Evolutionary conservation across 495 filamentous ascomycete species (phyloP).

Genomic region (Penicillium salamii): DNA sequence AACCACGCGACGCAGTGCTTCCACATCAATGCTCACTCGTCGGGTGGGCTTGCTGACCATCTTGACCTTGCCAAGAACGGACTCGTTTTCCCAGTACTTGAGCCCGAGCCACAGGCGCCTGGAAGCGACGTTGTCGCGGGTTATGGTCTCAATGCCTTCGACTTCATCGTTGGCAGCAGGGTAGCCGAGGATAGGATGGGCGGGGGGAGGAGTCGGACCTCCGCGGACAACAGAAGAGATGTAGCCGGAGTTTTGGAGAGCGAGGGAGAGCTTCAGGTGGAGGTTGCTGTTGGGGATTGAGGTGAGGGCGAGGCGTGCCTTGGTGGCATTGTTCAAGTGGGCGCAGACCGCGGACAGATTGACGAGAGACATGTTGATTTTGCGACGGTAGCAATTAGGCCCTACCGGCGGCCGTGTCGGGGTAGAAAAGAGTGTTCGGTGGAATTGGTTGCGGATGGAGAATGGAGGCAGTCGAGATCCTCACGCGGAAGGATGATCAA

Average conservation of each 20-base stretch:
- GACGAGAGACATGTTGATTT: slow-evolving; percentile 74
- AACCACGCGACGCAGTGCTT: slow-evolving; percentile 58
- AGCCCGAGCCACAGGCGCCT: slow-evolving; percentile 86
- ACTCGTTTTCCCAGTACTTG: slow-evolving; percentile 88
- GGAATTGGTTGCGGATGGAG: not conserved
- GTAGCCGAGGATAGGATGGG: slow-evolving; percentile 48
- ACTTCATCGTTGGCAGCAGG: slow-evolving; percentile 35
- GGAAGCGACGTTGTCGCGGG: slow-evolving; percentile 71
- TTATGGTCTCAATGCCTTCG: slow-evolving; percentile 55
- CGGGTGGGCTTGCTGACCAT: slow-evolving; percentile 77
- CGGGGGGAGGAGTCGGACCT: slow-evolving; percentile 62
- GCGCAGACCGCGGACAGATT: slow-evolving; percentile 79
- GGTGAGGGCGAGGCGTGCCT: slow-evolving; percentile 81
- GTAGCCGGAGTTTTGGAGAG: slow-evolving; percentile 80
- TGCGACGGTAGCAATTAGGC: slow-evolving; percentile 22
- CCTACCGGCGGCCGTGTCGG: slow-evolving; percentile 18
- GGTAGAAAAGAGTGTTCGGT: slow-evolving; percentile 4
- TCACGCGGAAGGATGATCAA: not conserved
- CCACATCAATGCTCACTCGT: slow-evolving; percentile 60
- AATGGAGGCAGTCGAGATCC: not conserved
- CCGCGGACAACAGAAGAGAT: slow-evolving; percentile 78
- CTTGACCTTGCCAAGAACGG: slow-evolving; percentile 69
- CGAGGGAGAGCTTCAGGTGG: slow-evolving; percentile 70
- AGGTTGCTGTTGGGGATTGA: slow-evolving; percentile 80
- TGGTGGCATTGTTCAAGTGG: slow-evolving; percentile 90